These are phyloP conservation scores for Starmerella potacharoeniae DNA, from an alignment of 805 yeast species.

Conservation along the genomic window DNA sequence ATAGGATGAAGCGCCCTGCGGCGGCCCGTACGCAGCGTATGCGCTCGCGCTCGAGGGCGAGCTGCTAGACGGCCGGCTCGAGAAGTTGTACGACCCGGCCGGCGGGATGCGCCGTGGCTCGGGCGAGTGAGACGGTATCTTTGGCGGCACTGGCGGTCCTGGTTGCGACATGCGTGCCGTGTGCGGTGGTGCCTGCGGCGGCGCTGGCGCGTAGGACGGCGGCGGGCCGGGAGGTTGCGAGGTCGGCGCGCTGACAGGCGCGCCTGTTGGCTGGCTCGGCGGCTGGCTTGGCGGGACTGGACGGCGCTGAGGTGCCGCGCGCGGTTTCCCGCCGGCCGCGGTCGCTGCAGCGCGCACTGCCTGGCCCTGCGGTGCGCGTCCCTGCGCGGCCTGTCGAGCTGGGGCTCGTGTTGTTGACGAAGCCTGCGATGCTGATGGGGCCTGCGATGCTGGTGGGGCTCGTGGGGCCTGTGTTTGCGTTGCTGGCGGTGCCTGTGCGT, in stretches of 20 bases:
- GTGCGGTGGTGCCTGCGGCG: background rate
- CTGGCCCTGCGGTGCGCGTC: background rate
- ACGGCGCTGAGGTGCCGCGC: background rate
- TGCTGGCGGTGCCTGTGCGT: too few relatives aligned
- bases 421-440: too few relatives aligned
- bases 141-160: background rate
- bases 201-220: background rate
- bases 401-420: too few relatives aligned
- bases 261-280: too few relatives aligned
- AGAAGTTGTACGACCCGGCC: background rate
- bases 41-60: too few relatives aligned
- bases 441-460: too few relatives aligned
- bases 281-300: background rate
- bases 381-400: too few relatives aligned
- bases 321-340: conserved; percentile 2
- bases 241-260: too few relatives aligned
- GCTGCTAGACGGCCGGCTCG: background rate
- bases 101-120: background rate
- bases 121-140: background rate
- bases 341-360: background rate
- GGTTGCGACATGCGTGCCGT: background rate
- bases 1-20: background rate
- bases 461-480: too few relatives aligned
- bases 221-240: background rate
- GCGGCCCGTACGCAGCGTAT: background rate